phyloP scores from a whole-genome alignment of 2,329 filamentous ascomycete species.

The Lasiodiplodia sp. region DNA sequence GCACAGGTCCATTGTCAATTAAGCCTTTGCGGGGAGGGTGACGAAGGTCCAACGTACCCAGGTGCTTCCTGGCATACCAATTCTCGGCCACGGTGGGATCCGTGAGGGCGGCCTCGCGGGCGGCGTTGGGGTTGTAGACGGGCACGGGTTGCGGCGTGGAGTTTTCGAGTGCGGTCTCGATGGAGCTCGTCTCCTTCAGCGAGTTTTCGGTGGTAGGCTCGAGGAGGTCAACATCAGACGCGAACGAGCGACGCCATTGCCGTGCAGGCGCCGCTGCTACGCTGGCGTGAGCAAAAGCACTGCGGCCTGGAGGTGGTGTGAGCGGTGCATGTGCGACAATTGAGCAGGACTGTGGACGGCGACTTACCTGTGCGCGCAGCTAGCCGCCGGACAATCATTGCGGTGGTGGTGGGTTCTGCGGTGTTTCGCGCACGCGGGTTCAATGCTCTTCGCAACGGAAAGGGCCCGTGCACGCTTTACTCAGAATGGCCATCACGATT shows the following conservation, averaged over 20 bases:
- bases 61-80: constrained; percentile 53
- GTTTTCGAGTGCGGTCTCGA: constrained; percentile 46
- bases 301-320: constrained; percentile 37
- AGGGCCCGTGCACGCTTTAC: constrained; percentile 1
- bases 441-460: constrained; percentile 4
- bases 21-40: not conserved
- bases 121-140: constrained; percentile 36
- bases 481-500: not conserved
- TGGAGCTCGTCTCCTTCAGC: constrained; percentile 40
- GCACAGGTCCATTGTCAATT: constrained; percentile 18
- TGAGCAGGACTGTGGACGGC: not conserved
- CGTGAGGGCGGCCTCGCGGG: constrained; percentile 33
- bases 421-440: constrained; percentile 6
- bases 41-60: constrained; percentile 38
- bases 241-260: constrained; percentile 41
- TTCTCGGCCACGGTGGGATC: constrained; percentile 45
- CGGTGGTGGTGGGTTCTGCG: constrained; percentile 8
- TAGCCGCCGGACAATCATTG: constrained; percentile 54
- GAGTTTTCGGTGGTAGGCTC: constrained; percentile 42
- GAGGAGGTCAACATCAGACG: constrained; percentile 43
- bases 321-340: constrained; percentile 28
- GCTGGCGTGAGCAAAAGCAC: constrained; percentile 42
- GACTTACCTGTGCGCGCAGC: constrained; percentile 49
- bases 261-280: constrained; percentile 29
- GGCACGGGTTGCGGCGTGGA: constrained; percentile 33